Conservation (phyloP, 2,329 filamentous ascomycete species). For the Diaporthe amygdali region DNA sequence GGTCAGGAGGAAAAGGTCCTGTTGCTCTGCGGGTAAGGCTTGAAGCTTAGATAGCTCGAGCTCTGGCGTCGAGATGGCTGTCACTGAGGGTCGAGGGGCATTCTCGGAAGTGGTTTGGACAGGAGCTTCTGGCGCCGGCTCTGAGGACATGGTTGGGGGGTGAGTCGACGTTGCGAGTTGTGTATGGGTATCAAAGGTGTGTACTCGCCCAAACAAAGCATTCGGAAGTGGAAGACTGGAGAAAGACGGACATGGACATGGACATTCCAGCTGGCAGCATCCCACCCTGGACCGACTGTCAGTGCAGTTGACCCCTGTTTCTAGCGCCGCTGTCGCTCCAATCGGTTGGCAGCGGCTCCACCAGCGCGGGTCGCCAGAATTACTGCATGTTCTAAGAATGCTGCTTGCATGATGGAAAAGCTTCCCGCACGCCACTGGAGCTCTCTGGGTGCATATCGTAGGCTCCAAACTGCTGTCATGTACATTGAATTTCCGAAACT, state of each 20-base stretch:
- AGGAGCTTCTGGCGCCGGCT: constrained; percentile 24
- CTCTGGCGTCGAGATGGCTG: constrained; percentile 63
- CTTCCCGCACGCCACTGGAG: neutral
- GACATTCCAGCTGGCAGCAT: constrained; percentile 25
- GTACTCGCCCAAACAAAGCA: constrained; percentile 18
- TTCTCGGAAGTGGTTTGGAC: constrained; percentile 36
- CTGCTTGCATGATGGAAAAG: neutral
- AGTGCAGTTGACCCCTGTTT: constrained; percentile 20
- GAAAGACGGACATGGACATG: constrained; percentile 3
- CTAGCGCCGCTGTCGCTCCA: constrained; percentile 19
- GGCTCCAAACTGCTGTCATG: neutral
- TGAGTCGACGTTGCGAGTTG: neutral
- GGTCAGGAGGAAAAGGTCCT: constrained; percentile 90
- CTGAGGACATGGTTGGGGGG: constrained; percentile 27
- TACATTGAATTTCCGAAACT: neutral
- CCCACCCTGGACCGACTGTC: constrained; percentile 21
- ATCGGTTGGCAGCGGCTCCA: constrained; percentile 24
- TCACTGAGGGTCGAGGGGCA: constrained; percentile 32
- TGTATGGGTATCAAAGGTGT: constrained; percentile 6
- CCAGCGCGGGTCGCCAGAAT: constrained; percentile 18
- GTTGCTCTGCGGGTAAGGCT: constrained; percentile 88
- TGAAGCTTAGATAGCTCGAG: constrained; percentile 91
- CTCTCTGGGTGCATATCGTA: neutral
- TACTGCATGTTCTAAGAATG: neutral
- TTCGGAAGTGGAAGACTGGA: neutral